Conservation (phyloP, 2,329 filamentous ascomycete genomes). For the Fusarium anthophilum region DNA sequence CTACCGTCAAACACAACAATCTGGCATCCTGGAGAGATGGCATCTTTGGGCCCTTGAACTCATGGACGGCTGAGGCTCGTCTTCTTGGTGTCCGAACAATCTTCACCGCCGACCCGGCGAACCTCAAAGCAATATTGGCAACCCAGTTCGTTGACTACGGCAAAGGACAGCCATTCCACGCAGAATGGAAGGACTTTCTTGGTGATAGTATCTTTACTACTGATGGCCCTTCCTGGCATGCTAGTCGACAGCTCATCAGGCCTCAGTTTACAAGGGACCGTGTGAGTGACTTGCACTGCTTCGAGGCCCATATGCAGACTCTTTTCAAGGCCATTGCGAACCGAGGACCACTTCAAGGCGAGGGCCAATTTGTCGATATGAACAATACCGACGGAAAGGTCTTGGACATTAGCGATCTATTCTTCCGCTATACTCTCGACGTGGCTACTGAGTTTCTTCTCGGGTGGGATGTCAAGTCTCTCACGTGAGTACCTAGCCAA, state of each 20-base stretch:
- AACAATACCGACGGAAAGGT: constrained; percentile 68
- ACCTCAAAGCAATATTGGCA: constrained; percentile 90
- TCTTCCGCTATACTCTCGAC: constrained; percentile 88
- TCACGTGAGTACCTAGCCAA: constrained; percentile 56
- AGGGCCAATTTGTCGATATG: constrained; percentile 71
- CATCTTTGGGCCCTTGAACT: constrained; percentile 53
- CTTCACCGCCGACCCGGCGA: constrained; percentile 85
- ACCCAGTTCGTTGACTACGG: constrained; percentile 87
- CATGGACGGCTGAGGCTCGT: constrained; percentile 69
- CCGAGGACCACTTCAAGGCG: constrained; percentile 64
- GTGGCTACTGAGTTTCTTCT: constrained; percentile 88
- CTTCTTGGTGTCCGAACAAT: constrained; percentile 68
- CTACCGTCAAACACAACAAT: constrained; percentile 63
- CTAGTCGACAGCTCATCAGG: constrained; percentile 80
- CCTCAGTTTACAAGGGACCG: constrained; percentile 90
- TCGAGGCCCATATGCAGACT: constrained; percentile 80
- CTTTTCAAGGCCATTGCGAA: constrained; percentile 75
- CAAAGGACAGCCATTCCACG: constrained; percentile 79
- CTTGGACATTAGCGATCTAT: constrained; percentile 77
- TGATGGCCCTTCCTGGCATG: constrained; percentile 82
- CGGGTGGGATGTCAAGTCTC: constrained; percentile 74
- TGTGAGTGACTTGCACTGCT: constrained; percentile 81
- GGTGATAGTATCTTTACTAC: constrained; percentile 82
- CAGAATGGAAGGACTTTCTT: constrained; percentile 79
- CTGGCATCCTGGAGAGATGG: constrained; percentile 68